phyloP scores from a whole-genome alignment of 2,329 filamentous ascomycete genomes.

The Trichoderma guizhouense region DNA sequence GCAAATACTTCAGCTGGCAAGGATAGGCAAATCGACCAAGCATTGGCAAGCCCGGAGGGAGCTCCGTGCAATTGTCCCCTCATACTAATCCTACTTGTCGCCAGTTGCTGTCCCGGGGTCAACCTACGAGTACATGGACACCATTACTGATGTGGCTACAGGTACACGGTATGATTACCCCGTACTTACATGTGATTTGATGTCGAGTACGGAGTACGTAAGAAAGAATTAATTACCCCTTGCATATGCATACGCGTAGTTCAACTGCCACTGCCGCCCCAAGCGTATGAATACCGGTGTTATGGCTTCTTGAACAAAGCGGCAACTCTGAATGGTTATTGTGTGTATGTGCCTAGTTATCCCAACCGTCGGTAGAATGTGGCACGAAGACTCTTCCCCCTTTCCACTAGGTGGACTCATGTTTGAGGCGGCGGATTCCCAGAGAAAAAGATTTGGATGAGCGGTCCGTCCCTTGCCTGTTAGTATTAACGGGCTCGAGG shows the following conservation, averaged over 20 bases:
- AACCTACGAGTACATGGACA: background rate
- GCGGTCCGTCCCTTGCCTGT: conserved; percentile 13
- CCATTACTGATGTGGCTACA: background rate
- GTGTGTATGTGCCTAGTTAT: background rate
- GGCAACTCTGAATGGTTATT: background rate
- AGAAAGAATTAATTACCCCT: background rate
- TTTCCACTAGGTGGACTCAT: conserved; percentile 4
- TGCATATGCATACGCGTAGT: background rate
- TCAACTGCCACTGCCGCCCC: background rate
- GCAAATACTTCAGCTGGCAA: background rate
- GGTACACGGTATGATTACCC: background rate
- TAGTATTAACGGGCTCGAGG: background rate
- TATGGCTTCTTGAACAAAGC: background rate
- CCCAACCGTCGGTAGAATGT: background rate
- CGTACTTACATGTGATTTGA: background rate
- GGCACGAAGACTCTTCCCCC: conserved; percentile 3
- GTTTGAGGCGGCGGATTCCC: background rate
- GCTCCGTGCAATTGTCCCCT: background rate
- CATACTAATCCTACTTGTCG: background rate
- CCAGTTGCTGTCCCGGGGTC: background rate
- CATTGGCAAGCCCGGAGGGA: background rate
- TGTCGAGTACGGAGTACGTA: background rate
- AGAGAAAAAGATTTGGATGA: conserved; percentile 7
- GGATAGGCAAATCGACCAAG: background rate
- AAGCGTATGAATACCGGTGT: background rate